A percentile compares a stretch with the other conserved stretches of the same genome.
phyloP scores from a whole-genome alignment of 495 filamentous ascomycete species.

The Neurospora tetraspora region DNA sequence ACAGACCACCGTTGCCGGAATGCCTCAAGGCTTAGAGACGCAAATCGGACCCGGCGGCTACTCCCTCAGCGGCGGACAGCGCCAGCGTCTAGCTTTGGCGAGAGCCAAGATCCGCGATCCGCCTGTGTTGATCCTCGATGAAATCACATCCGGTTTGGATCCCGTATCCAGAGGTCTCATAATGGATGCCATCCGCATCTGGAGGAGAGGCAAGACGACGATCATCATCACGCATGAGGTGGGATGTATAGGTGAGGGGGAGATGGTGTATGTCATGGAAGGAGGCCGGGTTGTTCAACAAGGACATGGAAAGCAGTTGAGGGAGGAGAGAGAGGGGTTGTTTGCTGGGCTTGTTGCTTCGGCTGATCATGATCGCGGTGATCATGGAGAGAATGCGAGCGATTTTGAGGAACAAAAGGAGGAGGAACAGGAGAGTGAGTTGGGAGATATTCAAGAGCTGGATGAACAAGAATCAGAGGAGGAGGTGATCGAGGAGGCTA shows the following conservation, averaged over 20 bases:
- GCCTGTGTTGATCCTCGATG: slow-evolving; percentile 79
- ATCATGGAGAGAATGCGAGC: background rate
- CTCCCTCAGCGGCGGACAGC: slow-evolving; percentile 77
- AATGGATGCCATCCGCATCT: slow-evolving; percentile 62
- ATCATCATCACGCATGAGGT: slow-evolving; percentile 91
- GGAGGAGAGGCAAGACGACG: slow-evolving; percentile 72
- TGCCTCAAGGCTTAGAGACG: slow-evolving; percentile 70
- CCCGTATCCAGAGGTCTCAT: slow-evolving; percentile 53
- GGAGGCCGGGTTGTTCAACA: slow-evolving; percentile 57
- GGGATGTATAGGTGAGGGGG: slow-evolving; percentile 60
- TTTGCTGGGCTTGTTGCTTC: slow-evolving; percentile 22
- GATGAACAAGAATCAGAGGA: background rate
- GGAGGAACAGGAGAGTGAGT: background rate
- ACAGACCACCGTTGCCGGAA: slow-evolving; percentile 53
- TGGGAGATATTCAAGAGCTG: background rate
- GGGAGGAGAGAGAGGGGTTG: slow-evolving; percentile 17
- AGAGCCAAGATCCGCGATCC: slow-evolving; percentile 68
- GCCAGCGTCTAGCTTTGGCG: slow-evolving; percentile 65
- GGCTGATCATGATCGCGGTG: slow-evolving; percentile 7
- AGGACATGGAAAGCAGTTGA: slow-evolving; percentile 41
- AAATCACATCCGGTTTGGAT: slow-evolving; percentile 79
- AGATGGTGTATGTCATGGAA: slow-evolving; percentile 78
- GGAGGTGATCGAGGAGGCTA: slow-evolving; percentile 1
- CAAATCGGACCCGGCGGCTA: slow-evolving; percentile 58
- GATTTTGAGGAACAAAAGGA: background rate